Percentiles rank a stretch among this genome's conserved stretches.
phyloP scores from a whole-genome alignment of 495 filamentous ascomycete species.

The Neurospora tetraspora region DNA sequence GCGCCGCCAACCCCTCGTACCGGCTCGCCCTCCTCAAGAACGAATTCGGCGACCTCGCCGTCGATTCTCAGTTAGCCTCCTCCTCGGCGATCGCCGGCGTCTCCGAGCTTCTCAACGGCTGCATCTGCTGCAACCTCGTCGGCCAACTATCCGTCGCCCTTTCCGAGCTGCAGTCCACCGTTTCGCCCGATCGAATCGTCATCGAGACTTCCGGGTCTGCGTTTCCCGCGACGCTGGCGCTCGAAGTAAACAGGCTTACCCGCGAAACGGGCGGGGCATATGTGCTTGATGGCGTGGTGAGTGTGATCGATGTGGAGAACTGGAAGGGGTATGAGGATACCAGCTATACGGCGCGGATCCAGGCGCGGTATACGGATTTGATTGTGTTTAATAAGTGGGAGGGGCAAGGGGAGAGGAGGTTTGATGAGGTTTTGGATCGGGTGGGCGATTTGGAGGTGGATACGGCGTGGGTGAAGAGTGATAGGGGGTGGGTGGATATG shows the following conservation, averaged over 20 bases:
- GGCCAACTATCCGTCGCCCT: constrained; percentile 79
- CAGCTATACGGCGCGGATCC: constrained; percentile 72
- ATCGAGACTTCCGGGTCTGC: constrained; percentile 87
- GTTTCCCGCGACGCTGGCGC: constrained; percentile 82
- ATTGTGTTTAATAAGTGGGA: constrained; percentile 98
- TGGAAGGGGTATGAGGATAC: constrained; percentile 95
- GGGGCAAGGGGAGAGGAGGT: constrained; percentile 51
- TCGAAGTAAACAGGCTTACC: constrained; percentile 79
- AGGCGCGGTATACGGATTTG: constrained; percentile 84
- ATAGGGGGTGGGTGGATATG: constrained; percentile 62
- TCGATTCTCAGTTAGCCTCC: constrained; percentile 83
- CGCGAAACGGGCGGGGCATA: constrained; percentile 52
- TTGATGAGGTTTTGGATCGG: constrained; percentile 75
- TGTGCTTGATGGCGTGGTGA: constrained; percentile 80
- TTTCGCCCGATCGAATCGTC: constrained; percentile 69
- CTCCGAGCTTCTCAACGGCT: constrained; percentile 85
- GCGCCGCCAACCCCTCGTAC: constrained; percentile 52
- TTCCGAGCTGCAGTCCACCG: constrained; percentile 49
- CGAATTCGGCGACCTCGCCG: constrained; percentile 89
- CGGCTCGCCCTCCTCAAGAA: constrained; percentile 93
- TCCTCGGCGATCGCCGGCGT: constrained; percentile 78
- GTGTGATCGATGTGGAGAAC: constrained; percentile 93
- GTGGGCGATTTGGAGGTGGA: constrained; percentile 80
- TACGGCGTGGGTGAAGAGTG: constrained; percentile 68
- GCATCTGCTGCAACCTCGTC: constrained; percentile 97